Conservation (phyloP, 2,329 filamentous ascomycete genomes). For the Thielaviopsis euricoi region DNA sequence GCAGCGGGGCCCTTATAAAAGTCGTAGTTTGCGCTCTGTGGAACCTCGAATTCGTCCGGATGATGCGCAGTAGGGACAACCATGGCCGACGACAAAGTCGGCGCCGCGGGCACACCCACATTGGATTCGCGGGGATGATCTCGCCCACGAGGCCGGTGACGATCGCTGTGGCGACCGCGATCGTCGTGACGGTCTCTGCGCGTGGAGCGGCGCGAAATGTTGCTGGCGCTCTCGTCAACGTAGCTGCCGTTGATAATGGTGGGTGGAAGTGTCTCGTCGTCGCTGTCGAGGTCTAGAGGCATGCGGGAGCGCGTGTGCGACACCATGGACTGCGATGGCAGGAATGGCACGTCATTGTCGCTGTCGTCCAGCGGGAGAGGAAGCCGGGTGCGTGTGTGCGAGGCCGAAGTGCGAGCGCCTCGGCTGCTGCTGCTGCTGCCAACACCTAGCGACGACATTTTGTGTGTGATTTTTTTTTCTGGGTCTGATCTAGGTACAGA, state of each 20-base stretch:
- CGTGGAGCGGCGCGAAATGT: constrained; percentile 1
- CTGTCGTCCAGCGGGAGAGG: constrained; percentile 9
- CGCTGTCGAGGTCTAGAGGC: constrained; percentile 10
- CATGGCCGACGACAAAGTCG: neutral
- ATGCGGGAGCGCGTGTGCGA: constrained; percentile 10
- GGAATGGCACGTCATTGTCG: constrained; percentile 7
- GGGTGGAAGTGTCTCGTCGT: constrained; percentile 6
- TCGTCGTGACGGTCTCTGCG: neutral
- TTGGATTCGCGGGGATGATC: constrained; percentile 13
- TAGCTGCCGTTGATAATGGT: constrained; percentile 7
- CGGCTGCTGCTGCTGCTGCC: constrained; percentile 5
- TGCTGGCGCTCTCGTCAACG: constrained; percentile 4
- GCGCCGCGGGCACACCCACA: neutral
- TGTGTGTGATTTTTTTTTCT: neutral
- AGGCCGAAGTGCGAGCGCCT: constrained; percentile 4
- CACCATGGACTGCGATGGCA: constrained; percentile 6
- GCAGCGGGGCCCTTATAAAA: neutral
- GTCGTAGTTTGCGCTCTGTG: constrained; percentile 3
- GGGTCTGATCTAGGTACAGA: neutral
- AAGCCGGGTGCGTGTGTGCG: constrained; percentile 7
- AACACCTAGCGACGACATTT: constrained; percentile 7
- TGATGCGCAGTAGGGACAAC: constrained; percentile 1
- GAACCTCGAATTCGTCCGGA: constrained; percentile 7
- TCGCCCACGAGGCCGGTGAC: constrained; percentile 13
- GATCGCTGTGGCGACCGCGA: neutral